Base-by-base conservation (phyloP, 257 asterid species). In the Solanum sejunctum region DNA sequence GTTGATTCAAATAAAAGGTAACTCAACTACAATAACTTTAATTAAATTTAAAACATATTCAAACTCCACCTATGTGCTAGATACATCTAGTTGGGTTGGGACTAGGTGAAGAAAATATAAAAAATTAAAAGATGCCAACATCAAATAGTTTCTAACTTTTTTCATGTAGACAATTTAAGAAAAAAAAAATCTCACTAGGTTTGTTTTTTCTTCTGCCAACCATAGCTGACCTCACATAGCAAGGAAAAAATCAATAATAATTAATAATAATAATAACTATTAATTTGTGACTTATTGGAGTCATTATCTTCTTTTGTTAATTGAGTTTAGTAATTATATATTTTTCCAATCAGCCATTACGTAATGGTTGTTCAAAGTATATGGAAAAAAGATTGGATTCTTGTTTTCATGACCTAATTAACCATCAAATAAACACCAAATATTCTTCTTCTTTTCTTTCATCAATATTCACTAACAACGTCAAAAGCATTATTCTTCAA, bases 321-420 rank as follows among this genome's bases (percentile, higher is more conserved):
- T 78, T 70, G 12, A 52, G 47, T 41, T 70, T 41, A 70, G 28
- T 17, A 58, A 1, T 79, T 20, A 47, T 23, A 45, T 21, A 41
- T 4, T 45, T 60, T 69, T 47, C 23, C 47, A 80, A 58, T 83
- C 70, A 36, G 77, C 55, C 61, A 81, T 83, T 83, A 85, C 85
- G 88, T 86, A 88, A 56, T 39, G 84, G 63, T 13, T 82, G 64
- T 36, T 67, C 6, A 60, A 72, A 72, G 63, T 64, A 88, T 70
- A 79, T 70, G 78, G 63, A 11, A 64, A 64, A 73, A 86, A 81
- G 72, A 54, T 72, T 52, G 85, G 86, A 78, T 70, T 87, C 67
- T 82, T 84, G 32, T 60, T 72, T 56, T 71, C 63, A 72, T 80
- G 85, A 85, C 88, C 81, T 83, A 83, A 88, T 36, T 36, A 36